Base-by-base conservation (phyloP, 2,329 filamentous ascomycete species). In the Fusarium sp. region DNA sequence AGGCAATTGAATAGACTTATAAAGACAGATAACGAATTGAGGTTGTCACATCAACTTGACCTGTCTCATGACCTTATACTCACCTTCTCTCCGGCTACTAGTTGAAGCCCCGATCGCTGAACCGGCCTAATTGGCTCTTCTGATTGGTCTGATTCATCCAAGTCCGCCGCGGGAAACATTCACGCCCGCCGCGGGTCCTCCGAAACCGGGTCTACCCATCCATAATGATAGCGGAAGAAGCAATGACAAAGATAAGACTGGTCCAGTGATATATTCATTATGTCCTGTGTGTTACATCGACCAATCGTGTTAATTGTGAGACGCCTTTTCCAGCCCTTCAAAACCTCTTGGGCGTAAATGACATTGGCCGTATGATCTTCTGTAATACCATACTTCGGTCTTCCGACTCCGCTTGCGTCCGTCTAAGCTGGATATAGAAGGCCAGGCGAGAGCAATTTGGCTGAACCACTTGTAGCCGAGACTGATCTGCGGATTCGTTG, bases 41-140 rank as follows among this genome's bases (percentile, higher is more conserved):
- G 67, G 32, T 27, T 46, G 51, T 53, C 44, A 25, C 40, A 53
- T 61, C 32, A 69, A 52, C 54, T 61, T 22, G n/a, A 53, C 24
- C 41, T 53, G 25, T 53, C 49, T 53, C 49, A 53, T 53, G 49
- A 53, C 49, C 49, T 53, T 53, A 53, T 53, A 41, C n/a, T 61
- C 45, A 44, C 46, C 46, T 7, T 57, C 48, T 16, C 18, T 24
- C 51, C 68, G 68, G 68, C 24, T 30, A 34, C 24, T 53, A 70
- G 13, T 69, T 70, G 40, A 71, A 69, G 68, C 29, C 42, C 68
- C 64, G 64, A 61, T 71, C 44, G 32, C 24, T 47, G n/a, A 57
- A 34, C 34, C 34, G 51, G 41, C 16, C 18, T 10, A 32, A 57
- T 69, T 60, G 40, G 4, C 41, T 29, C 20, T 57, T 53, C 44